Evolutionary conservation across 164 flowering plant species (phyloP), one percentile per base, ranked within the genome.

Genomic region (Santalum album): DNA sequence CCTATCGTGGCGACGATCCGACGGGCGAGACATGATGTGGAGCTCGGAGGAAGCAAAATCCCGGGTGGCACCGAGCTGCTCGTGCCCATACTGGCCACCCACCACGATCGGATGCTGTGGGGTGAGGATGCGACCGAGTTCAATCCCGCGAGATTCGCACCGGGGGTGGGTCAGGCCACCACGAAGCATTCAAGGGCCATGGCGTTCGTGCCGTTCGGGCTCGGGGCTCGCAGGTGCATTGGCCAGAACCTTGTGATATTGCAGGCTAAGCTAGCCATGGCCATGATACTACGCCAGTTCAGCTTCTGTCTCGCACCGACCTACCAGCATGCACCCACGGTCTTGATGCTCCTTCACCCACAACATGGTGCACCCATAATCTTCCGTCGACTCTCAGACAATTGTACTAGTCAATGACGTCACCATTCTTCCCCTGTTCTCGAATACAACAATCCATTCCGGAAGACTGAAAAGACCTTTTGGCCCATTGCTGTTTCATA

Each of bases 11-110:
- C 65, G 11, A 25, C 55, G 6, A 56, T 62, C 46, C 52, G 75
- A 23, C 39, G 59, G 52, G 57, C 63, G 1, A 62, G 58, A 12
- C 46, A 29, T 1, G 70, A 65, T 25, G 58, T 65, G 17, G 48
- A 52, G 25, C 49, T 72, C 25, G 75, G 75, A 16, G 72, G 59
- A 7, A 32, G 56, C 36, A 53, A 47, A 1, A 62, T 72, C 15
- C 72, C 69, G 0, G 25, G 59, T 7, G 72, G 67, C 15, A 42
- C 57, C 20, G 55, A 54, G 11, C 51, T 68, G 22, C 60, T 66
- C 58, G 49, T 68, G 4, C 68, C 68, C 4, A 50, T 59, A 34
- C 22, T 64, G 0, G 64, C 72, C 42, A 48, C 64, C 3, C 61
- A 68, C 51, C 72, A 60, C 32, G 56, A 49, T 51, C 60, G 40